phyloP scores from a whole-genome alignment of 2,329 filamentous ascomycete genomes.

The Hypocreales sp. region DNA sequence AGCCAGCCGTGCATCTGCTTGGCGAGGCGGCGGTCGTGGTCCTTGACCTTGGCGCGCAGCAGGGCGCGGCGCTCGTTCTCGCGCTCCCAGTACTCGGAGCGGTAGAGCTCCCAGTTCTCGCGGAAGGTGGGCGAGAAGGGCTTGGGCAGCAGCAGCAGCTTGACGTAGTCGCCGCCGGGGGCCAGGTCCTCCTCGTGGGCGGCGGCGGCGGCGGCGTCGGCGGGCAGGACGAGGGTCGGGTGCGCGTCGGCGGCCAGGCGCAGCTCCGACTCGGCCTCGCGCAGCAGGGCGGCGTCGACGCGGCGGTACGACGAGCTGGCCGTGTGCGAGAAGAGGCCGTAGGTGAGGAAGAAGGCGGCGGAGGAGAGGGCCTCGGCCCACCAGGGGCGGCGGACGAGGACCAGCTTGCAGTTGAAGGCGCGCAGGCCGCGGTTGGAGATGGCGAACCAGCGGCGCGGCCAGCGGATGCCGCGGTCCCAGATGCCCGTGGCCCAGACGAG shows the following conservation, averaged over 20 bases:
- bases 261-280: conserved; percentile 44
- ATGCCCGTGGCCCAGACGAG: conserved; percentile 91
- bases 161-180: conserved; percentile 80
- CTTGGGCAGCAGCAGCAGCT: conserved; percentile 80
- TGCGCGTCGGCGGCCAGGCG: conserved; percentile 27
- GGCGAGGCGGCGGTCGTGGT: conserved; percentile 51
- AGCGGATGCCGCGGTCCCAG: conserved; percentile 88
- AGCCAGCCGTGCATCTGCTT: conserved; percentile 57
- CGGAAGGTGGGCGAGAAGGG: conserved; percentile 89
- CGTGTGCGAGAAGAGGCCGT: conserved; percentile 52
- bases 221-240: conserved; percentile 24
- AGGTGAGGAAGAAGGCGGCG: conserved; percentile 63
- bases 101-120: conserved; percentile 93
- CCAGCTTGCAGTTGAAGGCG: conserved; percentile 91
- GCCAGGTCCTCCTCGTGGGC: conserved; percentile 83
- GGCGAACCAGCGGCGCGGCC: conserved; percentile 82
- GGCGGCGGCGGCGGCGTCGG: conserved; percentile 43
- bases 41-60: conserved; percentile 53
- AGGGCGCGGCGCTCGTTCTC: conserved; percentile 80
- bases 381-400: conserved; percentile 71
- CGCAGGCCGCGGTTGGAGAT: conserved; percentile 81
- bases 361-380: conserved; percentile 64
- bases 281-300: conserved; percentile 49
- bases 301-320: conserved; percentile 59
- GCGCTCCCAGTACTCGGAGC: conserved; percentile 89